These are phyloP conservation scores for Monilinia aucupariae DNA, from an alignment of 2,329 filamentous ascomycete species.

Conservation along the genomic window DNA sequence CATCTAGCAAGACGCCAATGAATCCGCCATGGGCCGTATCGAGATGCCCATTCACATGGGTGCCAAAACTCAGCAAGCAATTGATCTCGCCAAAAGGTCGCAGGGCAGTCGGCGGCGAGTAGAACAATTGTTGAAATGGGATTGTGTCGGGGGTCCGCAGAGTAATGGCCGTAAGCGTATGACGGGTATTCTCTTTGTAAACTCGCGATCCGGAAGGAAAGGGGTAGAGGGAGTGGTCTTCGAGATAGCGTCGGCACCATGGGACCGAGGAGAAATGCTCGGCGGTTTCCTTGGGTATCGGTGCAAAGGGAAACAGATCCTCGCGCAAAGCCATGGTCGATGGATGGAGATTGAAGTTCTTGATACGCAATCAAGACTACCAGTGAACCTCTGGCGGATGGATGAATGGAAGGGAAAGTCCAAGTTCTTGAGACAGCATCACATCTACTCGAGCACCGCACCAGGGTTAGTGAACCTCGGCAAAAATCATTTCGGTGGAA, in stretches of 20 bases:
- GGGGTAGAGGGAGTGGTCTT: conserved; percentile 23
- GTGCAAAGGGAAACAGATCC: background rate
- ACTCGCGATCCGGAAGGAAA: conserved; percentile 18
- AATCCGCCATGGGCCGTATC: conserved; percentile 56
- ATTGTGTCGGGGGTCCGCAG: conserved; percentile 22
- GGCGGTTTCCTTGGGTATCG: conserved; percentile 14
- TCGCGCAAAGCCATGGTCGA: background rate
- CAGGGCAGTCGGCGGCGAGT: conserved; percentile 11
- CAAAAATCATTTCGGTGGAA: too few species aligned
- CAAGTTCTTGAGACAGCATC: too few species aligned
- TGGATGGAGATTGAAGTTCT: background rate
- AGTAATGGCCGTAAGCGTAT: conserved; percentile 22
- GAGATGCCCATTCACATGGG: conserved; percentile 50
- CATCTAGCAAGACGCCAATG: conserved; percentile 52
- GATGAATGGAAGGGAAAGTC: too few species aligned
- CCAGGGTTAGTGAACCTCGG: too few species aligned
- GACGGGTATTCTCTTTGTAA: conserved; percentile 1
- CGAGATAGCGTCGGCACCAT: conserved; percentile 22
- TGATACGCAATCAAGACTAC: background rate
- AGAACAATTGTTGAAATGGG: conserved; percentile 24
- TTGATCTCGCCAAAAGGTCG: conserved; percentile 19
- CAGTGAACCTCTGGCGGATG: background rate
- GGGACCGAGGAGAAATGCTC: conserved; percentile 21
- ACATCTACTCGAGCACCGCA: too few species aligned
- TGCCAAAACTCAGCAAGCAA: conserved; percentile 39